Conservation (phyloP, 495 filamentous ascomycete genomes). For the Penicillium verhagenii region DNA sequence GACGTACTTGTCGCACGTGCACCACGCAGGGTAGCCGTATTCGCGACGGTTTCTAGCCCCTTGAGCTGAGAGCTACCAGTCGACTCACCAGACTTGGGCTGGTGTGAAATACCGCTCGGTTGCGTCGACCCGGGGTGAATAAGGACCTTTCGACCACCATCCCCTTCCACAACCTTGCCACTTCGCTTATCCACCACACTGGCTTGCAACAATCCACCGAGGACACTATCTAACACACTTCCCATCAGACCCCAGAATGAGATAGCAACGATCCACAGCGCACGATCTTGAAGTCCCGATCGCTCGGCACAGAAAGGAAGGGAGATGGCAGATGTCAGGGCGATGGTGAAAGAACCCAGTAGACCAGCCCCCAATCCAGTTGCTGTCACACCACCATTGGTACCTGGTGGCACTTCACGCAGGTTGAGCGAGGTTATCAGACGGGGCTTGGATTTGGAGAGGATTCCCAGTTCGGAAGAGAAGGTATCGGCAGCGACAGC, state of each 20-base stretch:
- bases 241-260: conserved; percentile 72
- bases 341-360: conserved; percentile 71
- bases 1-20: conserved; percentile 17
- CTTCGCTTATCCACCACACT: conserved; percentile 81
- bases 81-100: neutral
- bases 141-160: conserved; percentile 67
- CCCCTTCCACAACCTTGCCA: conserved; percentile 87
- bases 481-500: conserved; percentile 92
- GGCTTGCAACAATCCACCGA: conserved; percentile 82
- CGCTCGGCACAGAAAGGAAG: conserved; percentile 63
- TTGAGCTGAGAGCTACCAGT: conserved; percentile 15
- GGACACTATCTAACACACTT: conserved; percentile 78
- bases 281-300: conserved; percentile 49
- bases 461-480: conserved; percentile 91
- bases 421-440: conserved; percentile 82
- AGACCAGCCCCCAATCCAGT: conserved; percentile 71
- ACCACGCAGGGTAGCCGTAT: conserved; percentile 32
- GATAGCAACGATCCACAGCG: conserved; percentile 57
- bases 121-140: conserved; percentile 34
- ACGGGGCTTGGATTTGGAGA: conserved; percentile 70
- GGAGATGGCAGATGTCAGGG: conserved; percentile 59
- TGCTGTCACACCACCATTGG: conserved; percentile 85
- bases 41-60: conserved; percentile 34
- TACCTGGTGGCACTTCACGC: conserved; percentile 77
- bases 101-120: conserved; percentile 3